Conservation (phyloP, 441 rosid genomes). For the Isatis lusitanica region DNA sequence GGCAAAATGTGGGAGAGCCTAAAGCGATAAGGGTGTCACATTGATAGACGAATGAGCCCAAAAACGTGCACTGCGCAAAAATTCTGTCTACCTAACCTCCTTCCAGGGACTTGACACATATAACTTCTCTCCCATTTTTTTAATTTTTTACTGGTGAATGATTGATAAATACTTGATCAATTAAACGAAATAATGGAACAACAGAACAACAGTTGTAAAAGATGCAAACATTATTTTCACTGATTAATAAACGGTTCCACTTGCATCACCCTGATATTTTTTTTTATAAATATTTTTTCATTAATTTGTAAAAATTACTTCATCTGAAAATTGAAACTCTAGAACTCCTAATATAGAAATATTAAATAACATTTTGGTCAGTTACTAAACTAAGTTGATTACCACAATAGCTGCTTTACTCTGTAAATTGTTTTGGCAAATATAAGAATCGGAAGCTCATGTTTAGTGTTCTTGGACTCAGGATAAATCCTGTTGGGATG, state of each 20-base stretch:
- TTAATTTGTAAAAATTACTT: too few relatives aligned
- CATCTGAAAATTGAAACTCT: too few relatives aligned
- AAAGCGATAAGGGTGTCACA: not conserved
- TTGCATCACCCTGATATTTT: too few relatives aligned
- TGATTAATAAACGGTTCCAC: not conserved
- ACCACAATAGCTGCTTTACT: too few relatives aligned
- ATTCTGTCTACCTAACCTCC: conserved; percentile 20
- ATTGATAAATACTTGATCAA: not conserved
- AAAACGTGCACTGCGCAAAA: conserved; percentile 24
- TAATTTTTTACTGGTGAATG: not conserved
- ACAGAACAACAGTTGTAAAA: not conserved
- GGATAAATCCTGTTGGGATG: too few relatives aligned
- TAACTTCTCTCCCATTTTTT: not conserved
- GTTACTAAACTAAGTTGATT: too few relatives aligned
- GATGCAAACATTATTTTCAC: not conserved
- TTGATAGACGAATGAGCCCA: not conserved
- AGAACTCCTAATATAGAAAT: too few relatives aligned
- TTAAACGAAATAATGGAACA: not conserved
- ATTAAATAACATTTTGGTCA: too few relatives aligned
- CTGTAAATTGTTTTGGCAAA: too few relatives aligned
- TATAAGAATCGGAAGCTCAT: too few relatives aligned
- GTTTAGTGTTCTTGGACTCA: too few relatives aligned
- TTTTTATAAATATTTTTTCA: too few relatives aligned
- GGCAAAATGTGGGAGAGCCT: not conserved
- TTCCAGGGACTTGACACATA: not conserved